These are phyloP conservation scores for Passiflora organensis DNA, from an alignment of 345 rosid genomes.

Conservation along the genomic window DNA sequence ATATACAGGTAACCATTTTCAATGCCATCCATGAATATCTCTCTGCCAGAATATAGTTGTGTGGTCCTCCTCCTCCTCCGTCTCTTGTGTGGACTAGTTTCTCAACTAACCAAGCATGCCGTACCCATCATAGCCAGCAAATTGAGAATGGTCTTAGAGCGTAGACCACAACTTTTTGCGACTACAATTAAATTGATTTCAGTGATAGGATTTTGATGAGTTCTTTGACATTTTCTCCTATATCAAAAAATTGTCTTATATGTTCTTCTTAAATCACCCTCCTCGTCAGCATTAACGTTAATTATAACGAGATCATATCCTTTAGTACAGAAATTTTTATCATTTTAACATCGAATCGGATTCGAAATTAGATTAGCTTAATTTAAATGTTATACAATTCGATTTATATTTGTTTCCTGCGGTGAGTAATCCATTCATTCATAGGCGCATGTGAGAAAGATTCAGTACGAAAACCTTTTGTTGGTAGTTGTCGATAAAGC, in stretches of 20 bases:
- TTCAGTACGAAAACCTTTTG: conserved; percentile 26
- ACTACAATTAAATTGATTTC: no score
- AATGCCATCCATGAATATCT: conserved; percentile 31
- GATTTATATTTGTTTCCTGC: not conserved
- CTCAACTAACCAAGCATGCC: conserved; percentile 21
- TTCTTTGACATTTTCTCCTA: conserved; percentile 12
- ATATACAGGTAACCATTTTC: not conserved
- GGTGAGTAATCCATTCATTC: conserved; percentile 24
- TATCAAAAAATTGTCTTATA: no score
- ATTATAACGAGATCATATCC: no score
- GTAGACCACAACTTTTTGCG: conserved; percentile 26
- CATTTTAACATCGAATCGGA: not conserved
- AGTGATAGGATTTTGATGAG: no score
- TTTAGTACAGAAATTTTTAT: no score
- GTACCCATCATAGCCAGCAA: conserved; percentile 24
- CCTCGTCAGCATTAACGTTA: no score
- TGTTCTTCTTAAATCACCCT: no score
- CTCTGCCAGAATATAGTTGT: conserved; percentile 5
- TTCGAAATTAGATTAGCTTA: not conserved
- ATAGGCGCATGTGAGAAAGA: conserved; percentile 35
- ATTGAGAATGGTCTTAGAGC: conserved; percentile 17
- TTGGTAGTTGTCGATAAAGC: conserved; percentile 55
- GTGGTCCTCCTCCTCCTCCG: conserved; percentile 39
- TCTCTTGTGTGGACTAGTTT: conserved; percentile 31
- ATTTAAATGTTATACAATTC: no score